Base-by-base conservation (phyloP, 1,139 yeast species). In the Scheffersomyces quercinus region DNA sequence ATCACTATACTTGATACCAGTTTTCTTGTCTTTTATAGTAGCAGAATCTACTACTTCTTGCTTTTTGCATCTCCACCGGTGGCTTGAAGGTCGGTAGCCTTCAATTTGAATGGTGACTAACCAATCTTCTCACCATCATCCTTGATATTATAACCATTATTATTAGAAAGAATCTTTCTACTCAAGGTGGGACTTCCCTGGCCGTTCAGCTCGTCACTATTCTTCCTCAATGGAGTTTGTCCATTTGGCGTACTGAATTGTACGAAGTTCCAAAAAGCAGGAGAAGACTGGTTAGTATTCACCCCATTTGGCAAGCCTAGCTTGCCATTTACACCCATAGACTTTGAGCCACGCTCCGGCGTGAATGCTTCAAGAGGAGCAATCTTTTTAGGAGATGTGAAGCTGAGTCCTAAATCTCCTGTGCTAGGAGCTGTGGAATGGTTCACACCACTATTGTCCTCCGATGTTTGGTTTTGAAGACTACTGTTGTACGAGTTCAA, bases 291-390 rank as follows among this genome's bases (percentile, higher is more conserved):
- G 52, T 70, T 69, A 28, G 70, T 60, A 43, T 59, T 65, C 35
- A 49, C 39, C 1, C 63, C 66, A 48, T 48, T 54, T 7, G 65
- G 59, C 24, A 55, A 47, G 20, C 54, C 54, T 14, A 44, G 38
- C 36, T 34, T 40, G 33, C 42, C 59, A 44, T 40, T 56, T 52
- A 12, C 43, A 48, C 43, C 3, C 45, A 37, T 9, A 13, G 64
- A 64, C 38, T 74, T 71, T 26, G 80, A 73, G 1, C 93, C 93
- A 39, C 95, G 67, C 54, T 86, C 95, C 1, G 95, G 95, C 0
- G 95, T 87, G 54, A 84, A 86, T 1, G 95, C 93, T 60, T 86
- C 95, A 47, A 84, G 68, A 6, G 88, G 88, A 28, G 80, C 73
- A 13, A 82, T 75, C 42, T 80, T 80, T 56, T 81, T 84, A 6